phyloP scores from a whole-genome alignment of 2,329 filamentous ascomycete genomes.

The Ophiostoma quercus region DNA sequence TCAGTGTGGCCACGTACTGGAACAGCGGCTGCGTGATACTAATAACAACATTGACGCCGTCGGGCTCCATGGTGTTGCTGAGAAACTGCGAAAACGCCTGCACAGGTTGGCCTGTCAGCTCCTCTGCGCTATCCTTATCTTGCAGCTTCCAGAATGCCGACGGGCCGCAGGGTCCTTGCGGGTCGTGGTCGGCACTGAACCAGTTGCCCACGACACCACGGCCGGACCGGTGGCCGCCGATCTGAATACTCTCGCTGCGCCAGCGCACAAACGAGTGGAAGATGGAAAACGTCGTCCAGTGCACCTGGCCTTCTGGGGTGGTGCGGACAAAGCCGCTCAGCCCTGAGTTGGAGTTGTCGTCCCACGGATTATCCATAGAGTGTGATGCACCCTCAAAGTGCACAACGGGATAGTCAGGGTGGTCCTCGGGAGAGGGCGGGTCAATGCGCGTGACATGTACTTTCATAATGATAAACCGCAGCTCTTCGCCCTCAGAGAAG shows the following conservation, averaged over 20 bases:
- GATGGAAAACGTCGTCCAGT: slow-evolving; percentile 67
- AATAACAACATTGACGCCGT: slow-evolving; percentile 21
- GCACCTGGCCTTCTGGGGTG: slow-evolving; percentile 64
- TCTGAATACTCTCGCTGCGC: slow-evolving; percentile 70
- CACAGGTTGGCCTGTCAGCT: neutral
- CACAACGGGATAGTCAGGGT: slow-evolving; percentile 57
- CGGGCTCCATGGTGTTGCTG: slow-evolving; percentile 2
- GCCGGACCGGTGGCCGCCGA: slow-evolving; percentile 60
- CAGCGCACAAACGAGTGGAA: slow-evolving; percentile 63
- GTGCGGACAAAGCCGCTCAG: slow-evolving; percentile 60
- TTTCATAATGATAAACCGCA: slow-evolving; percentile 64
- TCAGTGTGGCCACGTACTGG: slow-evolving; percentile 6
- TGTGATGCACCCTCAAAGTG: slow-evolving; percentile 60
- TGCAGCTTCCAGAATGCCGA: slow-evolving; percentile 71
- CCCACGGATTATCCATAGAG: slow-evolving; percentile 59
- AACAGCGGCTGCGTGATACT: slow-evolving; percentile 21
- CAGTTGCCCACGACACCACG: slow-evolving; percentile 69
- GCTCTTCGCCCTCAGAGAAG: slow-evolving; percentile 60
- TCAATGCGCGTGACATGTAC: slow-evolving; percentile 58
- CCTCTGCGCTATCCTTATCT: neutral
- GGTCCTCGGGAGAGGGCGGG: slow-evolving; percentile 52
- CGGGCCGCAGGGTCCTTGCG: slow-evolving; percentile 62
- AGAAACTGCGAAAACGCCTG: slow-evolving; percentile 21
- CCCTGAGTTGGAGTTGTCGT: slow-evolving; percentile 63
- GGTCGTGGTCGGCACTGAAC: slow-evolving; percentile 71